Evolutionary conservation across 73 alveolate species (phyloP).

Genomic region (Paraurostyla sp.): DNA sequence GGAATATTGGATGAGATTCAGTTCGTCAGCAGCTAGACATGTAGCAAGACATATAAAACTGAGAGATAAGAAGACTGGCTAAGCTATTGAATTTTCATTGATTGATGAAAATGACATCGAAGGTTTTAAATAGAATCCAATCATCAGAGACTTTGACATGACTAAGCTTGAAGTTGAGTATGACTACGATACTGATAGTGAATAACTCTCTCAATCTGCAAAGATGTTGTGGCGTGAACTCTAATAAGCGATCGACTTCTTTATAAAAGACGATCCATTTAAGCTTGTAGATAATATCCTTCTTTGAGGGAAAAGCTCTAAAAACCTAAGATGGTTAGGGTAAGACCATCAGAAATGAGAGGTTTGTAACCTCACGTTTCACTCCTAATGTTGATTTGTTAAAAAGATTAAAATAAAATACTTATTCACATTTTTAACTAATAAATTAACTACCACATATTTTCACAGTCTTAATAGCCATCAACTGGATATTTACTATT

Average conservation of each 20-base stretch:
- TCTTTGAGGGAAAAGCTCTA: conserved; percentile 42
- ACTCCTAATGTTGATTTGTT: background rate
- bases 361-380: conserved; percentile 35
- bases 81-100: background rate
- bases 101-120: background rate
- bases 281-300: conserved; percentile 46
- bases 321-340: too few species aligned
- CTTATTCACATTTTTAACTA: background rate
- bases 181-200: conserved; percentile 61
- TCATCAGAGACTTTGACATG: conserved; percentile 29
- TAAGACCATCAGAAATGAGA: background rate
- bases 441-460: background rate
- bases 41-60: background rate
- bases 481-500: background rate
- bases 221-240: conserved; percentile 32
- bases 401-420: background rate
- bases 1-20: conserved; percentile 10
- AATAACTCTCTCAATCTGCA: conserved; percentile 11
- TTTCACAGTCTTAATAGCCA: background rate
- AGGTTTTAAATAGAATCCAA: background rate
- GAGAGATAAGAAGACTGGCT: conserved; percentile 46
- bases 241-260: conserved; percentile 39
- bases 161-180: conserved; percentile 45
- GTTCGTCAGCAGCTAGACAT: conserved; percentile 26
- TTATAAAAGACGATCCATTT: conserved; percentile 46